Base-by-base conservation (phyloP, 2,329 filamentous ascomycete genomes). In the Chaetomiaceae sp. region DNA sequence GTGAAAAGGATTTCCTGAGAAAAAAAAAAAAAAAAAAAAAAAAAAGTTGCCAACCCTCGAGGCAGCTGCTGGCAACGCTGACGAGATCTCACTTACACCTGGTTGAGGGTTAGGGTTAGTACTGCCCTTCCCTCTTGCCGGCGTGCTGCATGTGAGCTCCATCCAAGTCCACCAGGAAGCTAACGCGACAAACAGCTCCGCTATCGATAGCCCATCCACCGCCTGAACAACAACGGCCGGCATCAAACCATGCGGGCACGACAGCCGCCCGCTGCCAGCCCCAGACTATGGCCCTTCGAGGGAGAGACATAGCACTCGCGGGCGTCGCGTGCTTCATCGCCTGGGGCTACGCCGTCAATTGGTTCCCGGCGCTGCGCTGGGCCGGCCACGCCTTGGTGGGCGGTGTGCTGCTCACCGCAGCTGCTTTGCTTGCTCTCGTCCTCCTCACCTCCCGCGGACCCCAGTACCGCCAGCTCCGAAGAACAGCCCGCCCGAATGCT, bases 291-390 rank as follows among this genome's bases (percentile, higher is more conserved):
- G 84, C 82, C 78, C 78, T 89, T 75, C 82, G 83, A 77, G 82
- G 83, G 74, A 83, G 82, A 78, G 80, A 91, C 80, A 78, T 85
- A 70, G 78, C 83, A 69, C 70, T 88, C 71, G 83, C 84, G 69
- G 80, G 79, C 69, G 70, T 87, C 68, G 83, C 79, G 70, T 80
- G 78, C 69, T 89, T 96, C 71, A 76, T 96, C 69, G 86, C 89
- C 68, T 97, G 92, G 92, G 88, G 89, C 58, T 86, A 91, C 69
- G 80, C 87, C 56, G 85, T 89, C 62, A 85, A 88, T 74, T 95
- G 88, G 85, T 77, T 91, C 64, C 91, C 92, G 27, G 75, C 84
- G 55, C 76, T 97, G 61, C 89, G 90, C 69, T 95, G 88, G 80
- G 78, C 89, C 38, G 89, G 88, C 64, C 88, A 95, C 71, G 89